Evolutionary conservation across 2,329 filamentous ascomycete species (phyloP), one percentile per base, ranked within the genome.

Genomic region (Penicillium sp.): DNA sequence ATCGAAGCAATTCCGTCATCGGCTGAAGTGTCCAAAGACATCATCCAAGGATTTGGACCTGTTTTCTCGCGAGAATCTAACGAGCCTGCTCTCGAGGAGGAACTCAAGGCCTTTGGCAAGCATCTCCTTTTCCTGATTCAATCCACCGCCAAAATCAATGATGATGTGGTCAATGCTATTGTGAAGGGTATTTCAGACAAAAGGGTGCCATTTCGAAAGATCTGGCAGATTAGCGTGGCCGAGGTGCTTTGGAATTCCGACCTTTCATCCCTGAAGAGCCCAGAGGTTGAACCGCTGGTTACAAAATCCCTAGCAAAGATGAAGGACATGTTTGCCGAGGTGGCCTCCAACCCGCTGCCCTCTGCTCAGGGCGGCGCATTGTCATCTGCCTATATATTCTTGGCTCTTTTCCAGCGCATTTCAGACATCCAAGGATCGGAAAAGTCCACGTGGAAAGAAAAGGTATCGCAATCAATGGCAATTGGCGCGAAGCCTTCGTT

Each of bases 131-230:
- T 75, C 54, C 70, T 84, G 25, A 59, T 95, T 11, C 64, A 73
- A n/a, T 71, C 77, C 17, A 75, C 71, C 15, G 62, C 72, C 1
- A 72, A 80, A 23, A 58, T 88, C 11, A 79, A 84, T 8, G 84
- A 84, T 51, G 60, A 79, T 3, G 73, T 83, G 2, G 61, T 80
- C 1, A 86, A 90, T 54, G 73, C 79, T 1, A 82, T 93, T 51
- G 67, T 75, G 17, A 96, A 95, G 64, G 92, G 90, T 1, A 72
- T 93, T 29, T 72, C 74, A 6, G 92, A 98, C 50, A 98, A 96
- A 65, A 86, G 88, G 53, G 69, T 84, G 2, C 74, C 80, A 4
- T 77, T 85, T 36, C 81, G 85, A 17, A 85, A 82, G 45, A 67
- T 86, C 14, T 98, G 92, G 92, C 74, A 86, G 35, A 69, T 92